phyloP scores from a whole-genome alignment of 1,284 basidiomycete species.

The Sparassis latifolia region DNA sequence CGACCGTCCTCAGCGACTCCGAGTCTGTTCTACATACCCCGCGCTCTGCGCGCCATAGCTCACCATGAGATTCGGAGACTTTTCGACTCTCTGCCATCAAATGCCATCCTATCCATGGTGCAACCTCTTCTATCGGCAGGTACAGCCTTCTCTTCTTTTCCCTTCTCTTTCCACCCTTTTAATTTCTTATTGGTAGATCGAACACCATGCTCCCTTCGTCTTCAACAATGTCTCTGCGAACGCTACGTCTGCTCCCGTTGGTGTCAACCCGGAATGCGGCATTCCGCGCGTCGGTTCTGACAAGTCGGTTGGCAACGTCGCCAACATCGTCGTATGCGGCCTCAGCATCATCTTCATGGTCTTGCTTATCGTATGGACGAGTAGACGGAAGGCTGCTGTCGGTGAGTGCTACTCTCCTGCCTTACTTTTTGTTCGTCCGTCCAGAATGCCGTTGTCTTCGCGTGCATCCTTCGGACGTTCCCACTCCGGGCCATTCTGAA shows the following conservation, averaged over 20 bases:
- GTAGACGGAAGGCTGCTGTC: conserved; percentile 45
- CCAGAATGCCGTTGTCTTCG: neutral
- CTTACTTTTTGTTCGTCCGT: neutral
- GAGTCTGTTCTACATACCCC: neutral
- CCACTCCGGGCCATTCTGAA: neutral
- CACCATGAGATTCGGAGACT: conserved; percentile 56
- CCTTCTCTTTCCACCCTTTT: neutral
- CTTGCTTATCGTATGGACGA: conserved; percentile 40
- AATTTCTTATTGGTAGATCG: conserved; percentile 25
- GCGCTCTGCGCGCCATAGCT: neutral
- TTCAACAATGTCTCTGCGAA: conserved; percentile 35
- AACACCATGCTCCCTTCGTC: conserved; percentile 23
- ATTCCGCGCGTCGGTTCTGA: conserved; percentile 40
- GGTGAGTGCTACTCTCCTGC: conserved; percentile 23
- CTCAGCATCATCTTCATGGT: conserved; percentile 47
- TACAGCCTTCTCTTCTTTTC: conserved; percentile 7
- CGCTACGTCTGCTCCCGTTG: conserved; percentile 44
- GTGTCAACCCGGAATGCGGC: conserved; percentile 52
- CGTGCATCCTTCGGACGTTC: neutral
- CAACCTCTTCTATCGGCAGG: conserved; percentile 66
- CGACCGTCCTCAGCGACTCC: too few species aligned
- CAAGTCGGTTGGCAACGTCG: conserved; percentile 63
- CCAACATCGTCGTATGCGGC: conserved; percentile 64
- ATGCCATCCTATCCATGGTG: conserved; percentile 66
- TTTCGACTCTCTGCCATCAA: conserved; percentile 46